Evolutionary conservation across 1,139 yeast species (phyloP), one percentile per base, ranked within the genome.

Genomic region (Geotrichum fermentans): DNA sequence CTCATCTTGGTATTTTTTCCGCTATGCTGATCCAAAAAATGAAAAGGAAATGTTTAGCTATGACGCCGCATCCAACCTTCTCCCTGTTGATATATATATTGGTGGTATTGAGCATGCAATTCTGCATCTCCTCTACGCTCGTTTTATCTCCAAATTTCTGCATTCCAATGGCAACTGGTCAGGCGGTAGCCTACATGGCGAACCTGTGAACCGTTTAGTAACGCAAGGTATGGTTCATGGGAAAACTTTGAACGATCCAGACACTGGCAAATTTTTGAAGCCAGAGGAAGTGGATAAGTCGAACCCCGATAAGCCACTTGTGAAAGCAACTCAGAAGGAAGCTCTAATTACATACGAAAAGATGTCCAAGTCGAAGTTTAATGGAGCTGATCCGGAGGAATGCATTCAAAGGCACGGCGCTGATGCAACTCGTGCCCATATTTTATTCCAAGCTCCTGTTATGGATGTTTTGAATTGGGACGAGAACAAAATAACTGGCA

Each of bases 181-280:
- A 44, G 80, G 79, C 11, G 71, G 77, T 3, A 62, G 62, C 14
- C 60, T 70, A 44, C 69, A 70, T 11, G 87, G 86, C 32, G 98
- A 92, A 61, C 97, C 98, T 0, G 80, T 92, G 58, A 76, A 71
- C 48, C 78, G 77, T 53, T 71, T 92, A 38, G 82, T 92, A 1
- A 90, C 97, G 1, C 98, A 90, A 63, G 98, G 98, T 14, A 92
- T 92, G 98, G 98, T 92, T 3, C 97, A 90, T 57, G 97, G 97
- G 1, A 80, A 79, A 61, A 92, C 98, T 0, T 85, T 66, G 58
- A 72, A 74, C 11, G 83, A 89, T 57, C 94, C 96, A 1, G 68
- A 66, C 0, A 82, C 76, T 38, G 95, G 92, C 0, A 71, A 80
- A 52, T 90, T 84, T 61, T 70, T 92, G 55, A 86, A 79, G 57